Conservation (phyloP, 1,284 basidiomycete species). For the Lignosus rhinocerotis region DNA sequence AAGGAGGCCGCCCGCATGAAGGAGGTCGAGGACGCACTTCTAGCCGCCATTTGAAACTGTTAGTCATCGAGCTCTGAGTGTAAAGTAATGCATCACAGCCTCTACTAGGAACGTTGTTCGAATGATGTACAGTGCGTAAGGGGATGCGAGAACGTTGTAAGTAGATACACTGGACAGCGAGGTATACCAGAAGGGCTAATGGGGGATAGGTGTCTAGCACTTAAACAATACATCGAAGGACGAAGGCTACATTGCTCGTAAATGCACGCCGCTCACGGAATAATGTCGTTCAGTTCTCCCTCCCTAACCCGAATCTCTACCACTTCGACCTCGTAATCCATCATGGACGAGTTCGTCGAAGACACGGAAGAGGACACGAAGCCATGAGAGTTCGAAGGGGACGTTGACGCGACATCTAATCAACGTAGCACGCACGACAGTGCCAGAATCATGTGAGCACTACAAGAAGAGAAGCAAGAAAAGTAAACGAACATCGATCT, state of each 20-base stretch:
- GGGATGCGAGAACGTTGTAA: constrained; percentile 9
- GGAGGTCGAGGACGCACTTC: constrained; percentile 63
- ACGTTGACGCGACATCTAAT: constrained; percentile 77
- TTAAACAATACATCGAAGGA: constrained; percentile 15
- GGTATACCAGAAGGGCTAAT: constrained; percentile 21
- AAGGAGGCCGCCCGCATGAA: constrained; percentile 53
- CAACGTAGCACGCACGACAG: constrained; percentile 11
- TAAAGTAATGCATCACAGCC: neutral
- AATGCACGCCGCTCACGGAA: constrained; percentile 47
- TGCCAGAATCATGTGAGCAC: constrained; percentile 21
- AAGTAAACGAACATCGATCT: constrained; percentile 70
- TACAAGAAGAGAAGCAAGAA: constrained; percentile 16
- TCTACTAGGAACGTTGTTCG: neutral
- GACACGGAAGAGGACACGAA: constrained; percentile 69
- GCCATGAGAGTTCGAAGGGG: constrained; percentile 65
- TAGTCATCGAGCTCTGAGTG: no score
- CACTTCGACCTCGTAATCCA: constrained; percentile 78
- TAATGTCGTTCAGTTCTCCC: constrained; percentile 72
- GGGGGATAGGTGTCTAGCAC: constrained; percentile 20
- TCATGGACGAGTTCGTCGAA: constrained; percentile 62
- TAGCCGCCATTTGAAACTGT: constrained; percentile 44
- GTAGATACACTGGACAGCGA: constrained; percentile 18
- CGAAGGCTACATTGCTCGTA: constrained; percentile 8
- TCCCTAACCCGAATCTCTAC: constrained; percentile 81
- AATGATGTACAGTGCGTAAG: constrained; percentile 16